These are phyloP conservation scores for Phytophthora meadii DNA, from an alignment of 352 stramenopile species.

Conservation along the genomic window DNA sequence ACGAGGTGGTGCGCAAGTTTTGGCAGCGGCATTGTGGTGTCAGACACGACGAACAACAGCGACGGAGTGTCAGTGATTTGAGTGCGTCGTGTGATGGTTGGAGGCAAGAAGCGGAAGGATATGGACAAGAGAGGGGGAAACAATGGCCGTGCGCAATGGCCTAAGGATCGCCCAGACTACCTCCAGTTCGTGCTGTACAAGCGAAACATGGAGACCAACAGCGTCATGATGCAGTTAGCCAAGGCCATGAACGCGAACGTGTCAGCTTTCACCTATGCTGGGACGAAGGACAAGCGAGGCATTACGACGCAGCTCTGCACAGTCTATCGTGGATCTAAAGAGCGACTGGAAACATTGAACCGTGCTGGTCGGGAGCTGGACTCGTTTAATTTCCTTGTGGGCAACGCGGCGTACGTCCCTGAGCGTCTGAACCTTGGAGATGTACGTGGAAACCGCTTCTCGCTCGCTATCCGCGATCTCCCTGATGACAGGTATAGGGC, in stretches of 20 bases:
- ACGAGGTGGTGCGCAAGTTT: conserved; percentile 84
- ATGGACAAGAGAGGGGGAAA: conserved; percentile 59
- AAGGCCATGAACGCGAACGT: conserved; percentile 78
- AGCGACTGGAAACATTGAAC: conserved; percentile 87
- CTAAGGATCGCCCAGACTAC: conserved; percentile 85
- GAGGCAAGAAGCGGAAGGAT: conserved; percentile 88
- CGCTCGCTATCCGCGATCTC: conserved; percentile 94
- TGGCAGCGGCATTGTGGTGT: conserved; percentile 71
- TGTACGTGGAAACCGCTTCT: conserved; percentile 95
- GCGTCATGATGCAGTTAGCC: conserved; percentile 80
- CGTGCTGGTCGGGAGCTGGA: conserved; percentile 64
- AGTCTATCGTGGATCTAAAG: conserved; percentile 77
- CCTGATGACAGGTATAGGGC: too few relatives aligned
- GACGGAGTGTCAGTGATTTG: conserved; percentile 67
- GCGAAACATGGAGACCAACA: conserved; percentile 96
- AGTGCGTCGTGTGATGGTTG: conserved; percentile 83
- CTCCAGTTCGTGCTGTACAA: conserved; percentile 97
- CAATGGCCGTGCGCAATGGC: conserved; percentile 50
- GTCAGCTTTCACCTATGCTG: conserved; percentile 91
- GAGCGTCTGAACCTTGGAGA: conserved; percentile 93
- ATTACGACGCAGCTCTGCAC: conserved; percentile 97
- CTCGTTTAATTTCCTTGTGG: conserved; percentile 92
- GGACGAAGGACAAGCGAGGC: conserved; percentile 98
- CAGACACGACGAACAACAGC: conserved; percentile 85
- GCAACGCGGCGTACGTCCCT: conserved; percentile 92